Evolutionary conservation across 345 rosid genomes (phyloP).

Genomic region (Trapa bicornis): DNA sequence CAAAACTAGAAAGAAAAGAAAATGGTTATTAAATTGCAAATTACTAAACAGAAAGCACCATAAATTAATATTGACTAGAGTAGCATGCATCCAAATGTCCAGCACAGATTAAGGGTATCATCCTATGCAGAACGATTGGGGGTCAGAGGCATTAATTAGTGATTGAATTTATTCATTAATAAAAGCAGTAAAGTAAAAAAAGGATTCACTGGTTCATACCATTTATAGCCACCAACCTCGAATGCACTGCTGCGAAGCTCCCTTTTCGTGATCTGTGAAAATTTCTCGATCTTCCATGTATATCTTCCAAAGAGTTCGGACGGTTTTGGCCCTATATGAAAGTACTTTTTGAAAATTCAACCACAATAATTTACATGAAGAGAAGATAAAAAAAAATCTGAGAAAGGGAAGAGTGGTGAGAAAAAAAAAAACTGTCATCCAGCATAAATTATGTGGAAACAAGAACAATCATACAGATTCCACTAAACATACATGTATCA

Average conservation of each 20-base stretch:
- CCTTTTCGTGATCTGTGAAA: slow-evolving; percentile 68
- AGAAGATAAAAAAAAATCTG: background rate
- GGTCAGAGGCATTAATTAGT: no score
- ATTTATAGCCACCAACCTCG: slow-evolving; percentile 87
- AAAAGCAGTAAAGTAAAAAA: background rate
- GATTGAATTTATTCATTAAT: no score
- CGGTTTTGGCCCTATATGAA: slow-evolving; percentile 53
- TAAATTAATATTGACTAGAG: background rate
- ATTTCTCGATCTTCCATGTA: slow-evolving; percentile 85
- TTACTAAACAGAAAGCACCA: background rate
- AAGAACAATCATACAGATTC: no score
- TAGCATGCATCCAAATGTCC: no score
- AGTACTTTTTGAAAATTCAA: background rate
- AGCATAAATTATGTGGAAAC: background rate
- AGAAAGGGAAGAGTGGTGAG: background rate
- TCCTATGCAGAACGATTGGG: no score
- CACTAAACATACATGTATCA: background rate
- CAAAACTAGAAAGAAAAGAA: background rate
- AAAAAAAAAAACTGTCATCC: background rate
- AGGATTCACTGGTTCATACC: slow-evolving; percentile 30
- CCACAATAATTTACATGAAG: background rate
- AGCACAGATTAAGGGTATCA: no score
- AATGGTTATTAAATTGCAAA: background rate
- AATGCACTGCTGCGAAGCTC: slow-evolving; percentile 71
- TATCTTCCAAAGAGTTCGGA: slow-evolving; percentile 57